Conservation (phyloP, 164 flowering plant species). For the Sedum album region DNA sequence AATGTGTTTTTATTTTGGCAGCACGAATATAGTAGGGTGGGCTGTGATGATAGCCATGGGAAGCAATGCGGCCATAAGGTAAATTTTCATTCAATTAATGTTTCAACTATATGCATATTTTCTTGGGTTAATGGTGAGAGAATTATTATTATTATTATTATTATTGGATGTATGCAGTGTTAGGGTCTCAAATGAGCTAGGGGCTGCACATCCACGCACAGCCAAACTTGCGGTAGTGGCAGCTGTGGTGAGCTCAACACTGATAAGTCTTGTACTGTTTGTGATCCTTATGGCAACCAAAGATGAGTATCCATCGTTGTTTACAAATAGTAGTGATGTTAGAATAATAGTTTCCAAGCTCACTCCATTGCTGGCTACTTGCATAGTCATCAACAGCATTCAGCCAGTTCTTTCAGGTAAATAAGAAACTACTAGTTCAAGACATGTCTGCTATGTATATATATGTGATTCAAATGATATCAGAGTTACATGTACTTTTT, state of each 20-base stretch:
- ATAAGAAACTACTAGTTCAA: background rate
- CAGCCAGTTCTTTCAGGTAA: slow-evolving; percentile 10
- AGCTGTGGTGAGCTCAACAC: slow-evolving; percentile 28
- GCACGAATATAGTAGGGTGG: slow-evolving; percentile 13
- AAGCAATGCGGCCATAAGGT: slow-evolving; percentile 9
- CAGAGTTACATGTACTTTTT: too few relatives aligned
- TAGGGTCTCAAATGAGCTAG: slow-evolving; percentile 71
- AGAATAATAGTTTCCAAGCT: slow-evolving; percentile 28
- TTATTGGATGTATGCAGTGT: slow-evolving; percentile 28
- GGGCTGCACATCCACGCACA: slow-evolving; percentile 51
- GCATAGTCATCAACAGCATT: slow-evolving; percentile 37
- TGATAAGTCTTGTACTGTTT: slow-evolving; percentile 32
- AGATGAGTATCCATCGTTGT: slow-evolving; percentile 31
- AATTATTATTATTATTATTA: too few relatives aligned
- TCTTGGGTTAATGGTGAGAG: background rate
- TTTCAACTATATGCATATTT: too few relatives aligned
- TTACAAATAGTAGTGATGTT: slow-evolving; percentile 32
- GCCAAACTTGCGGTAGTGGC: slow-evolving; percentile 35
- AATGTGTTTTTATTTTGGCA: background rate
- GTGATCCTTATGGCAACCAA: slow-evolving; percentile 25
- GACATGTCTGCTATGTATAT: too few relatives aligned
- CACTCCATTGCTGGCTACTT: slow-evolving; percentile 38
- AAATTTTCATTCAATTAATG: too few relatives aligned
- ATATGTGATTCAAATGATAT: background rate
- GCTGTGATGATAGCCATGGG: slow-evolving; percentile 8